Percentiles rank a stretch among this genome's conserved stretches.
Evolutionary conservation across 2,329 filamentous ascomycete species (phyloP).

Genomic region (Ascocoryne sarcoides): DNA sequence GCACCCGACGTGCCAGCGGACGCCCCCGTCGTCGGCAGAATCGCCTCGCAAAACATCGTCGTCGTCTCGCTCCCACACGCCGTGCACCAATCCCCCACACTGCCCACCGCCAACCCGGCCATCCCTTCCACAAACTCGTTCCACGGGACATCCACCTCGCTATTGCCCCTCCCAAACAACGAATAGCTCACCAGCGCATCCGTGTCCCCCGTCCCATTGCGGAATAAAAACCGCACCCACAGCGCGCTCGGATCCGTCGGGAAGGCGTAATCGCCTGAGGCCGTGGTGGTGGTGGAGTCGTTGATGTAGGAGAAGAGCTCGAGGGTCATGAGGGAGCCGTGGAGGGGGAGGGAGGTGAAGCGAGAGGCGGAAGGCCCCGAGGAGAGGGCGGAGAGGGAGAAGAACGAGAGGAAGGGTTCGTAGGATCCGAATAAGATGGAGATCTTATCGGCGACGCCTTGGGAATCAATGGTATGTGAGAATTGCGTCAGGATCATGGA

Average conservation of each 20-base stretch:
- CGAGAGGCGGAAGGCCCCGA: conserved; percentile 36
- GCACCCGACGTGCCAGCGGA: neutral
- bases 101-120: conserved; percentile 14
- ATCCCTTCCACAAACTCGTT: conserved; percentile 22
- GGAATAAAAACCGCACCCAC: conserved; percentile 48
- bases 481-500: conserved; percentile 37
- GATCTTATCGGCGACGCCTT: conserved; percentile 37
- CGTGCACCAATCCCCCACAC: conserved; percentile 23
- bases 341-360: conserved; percentile 47
- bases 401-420: conserved; percentile 48
- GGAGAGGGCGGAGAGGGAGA: conserved; percentile 38
- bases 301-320: conserved; percentile 52
- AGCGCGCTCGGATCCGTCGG: conserved; percentile 26
- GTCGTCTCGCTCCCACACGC: conserved; percentile 10
- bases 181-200: conserved; percentile 28
- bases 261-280: conserved; percentile 11
- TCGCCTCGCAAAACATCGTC: conserved; percentile 22
- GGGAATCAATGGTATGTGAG: conserved; percentile 32
- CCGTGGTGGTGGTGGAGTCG: conserved; percentile 30
- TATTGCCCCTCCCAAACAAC: conserved; percentile 24
- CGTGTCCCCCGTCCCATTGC: conserved; percentile 34
- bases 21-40: conserved; percentile 1
- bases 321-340: conserved; percentile 67
- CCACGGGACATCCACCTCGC: conserved; percentile 23
- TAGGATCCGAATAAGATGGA: conserved; percentile 45